phyloP scores from a whole-genome alignment of 2,329 filamentous ascomycete species.

The Colletotrichum incanum region DNA sequence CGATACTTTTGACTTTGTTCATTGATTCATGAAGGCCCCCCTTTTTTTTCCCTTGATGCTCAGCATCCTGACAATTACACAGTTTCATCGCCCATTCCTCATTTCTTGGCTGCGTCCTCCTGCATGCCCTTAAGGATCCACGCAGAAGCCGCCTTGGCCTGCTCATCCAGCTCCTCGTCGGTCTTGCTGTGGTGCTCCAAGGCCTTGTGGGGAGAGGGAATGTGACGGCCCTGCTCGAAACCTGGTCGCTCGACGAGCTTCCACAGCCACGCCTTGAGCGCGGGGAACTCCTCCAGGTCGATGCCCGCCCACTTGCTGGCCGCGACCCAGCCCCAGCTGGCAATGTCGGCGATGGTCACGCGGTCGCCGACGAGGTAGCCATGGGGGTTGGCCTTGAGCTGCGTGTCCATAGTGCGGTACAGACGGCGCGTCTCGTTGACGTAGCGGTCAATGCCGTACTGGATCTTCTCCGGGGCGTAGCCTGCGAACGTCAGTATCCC shows the following conservation, averaged over 20 bases:
- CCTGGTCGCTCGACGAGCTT: constrained; percentile 78
- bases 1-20: not conserved
- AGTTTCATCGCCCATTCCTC: not conserved
- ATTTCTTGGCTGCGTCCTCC: constrained; percentile 70
- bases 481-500: constrained; percentile 52
- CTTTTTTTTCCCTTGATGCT: not conserved
- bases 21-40: not conserved
- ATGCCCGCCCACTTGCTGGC: constrained; percentile 59
- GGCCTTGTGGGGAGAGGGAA: constrained; percentile 78
- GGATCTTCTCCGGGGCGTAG: constrained; percentile 86
- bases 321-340: constrained; percentile 85
- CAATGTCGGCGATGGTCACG: constrained; percentile 83
- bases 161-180: constrained; percentile 70
- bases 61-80: not conserved
- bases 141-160: constrained; percentile 61
- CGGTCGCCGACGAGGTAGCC: constrained; percentile 78
- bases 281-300: constrained; percentile 82
- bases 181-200: constrained; percentile 61
- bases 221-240: constrained; percentile 82
- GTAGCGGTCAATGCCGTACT: constrained; percentile 88
- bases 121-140: constrained; percentile 83
- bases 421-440: constrained; percentile 87
- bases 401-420: constrained; percentile 82
- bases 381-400: constrained; percentile 71
- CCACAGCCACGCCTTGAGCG: constrained; percentile 83